Base-by-base conservation (phyloP, 1,139 yeast species). In the Suhomyces kunorum region DNA sequence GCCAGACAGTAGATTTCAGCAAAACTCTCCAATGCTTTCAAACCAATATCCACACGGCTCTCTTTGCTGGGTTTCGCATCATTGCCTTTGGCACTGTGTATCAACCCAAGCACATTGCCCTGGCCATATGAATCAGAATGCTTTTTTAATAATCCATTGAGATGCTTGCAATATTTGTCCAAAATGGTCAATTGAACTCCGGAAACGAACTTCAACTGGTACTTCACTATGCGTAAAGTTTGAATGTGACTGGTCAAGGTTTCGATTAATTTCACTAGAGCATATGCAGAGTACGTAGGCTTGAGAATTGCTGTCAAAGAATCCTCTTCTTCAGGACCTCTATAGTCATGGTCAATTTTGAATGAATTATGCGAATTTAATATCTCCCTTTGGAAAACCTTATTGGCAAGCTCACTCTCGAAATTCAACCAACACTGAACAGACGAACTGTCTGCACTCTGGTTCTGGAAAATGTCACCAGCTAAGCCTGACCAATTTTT, bases 221-320 rank as follows among this genome's bases (percentile, higher is more conserved):
- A 83, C 42, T 78, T 79, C 29, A 79, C 76, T 18, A 86, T 68
- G 16, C 74, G 70, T 40, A 82, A 61, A 11, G 82, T 70, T 29
- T 71, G 64, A 52, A 82, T 84, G 48, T 82, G 85, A 29, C 69
- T 71, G 6, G 87, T 86, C 30, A 87, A 71, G 38, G 81, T 82
- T 45, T 83, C 83, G 26, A 89, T 66, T 24, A 89, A 64, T 47
- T 79, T 81, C 30, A 74, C 74, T 44, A 87, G 55, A 41, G 81
- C 80, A 36, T 77, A 66, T 0, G 92, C 79, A 0, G 90, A 81
- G 40, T 75, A 74, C 0, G 92, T 84, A 1, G 95, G 92, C 46
- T 77, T 78, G 7, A 73, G 58, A 36, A 18, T 32, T 11, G 17
- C 65, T 74, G 52, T 46, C 12, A 28, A 30, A 3, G 34, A 39